Percentiles rank a stretch among this genome's conserved stretches.
Evolutionary conservation across 1,284 basidiomycete species (phyloP).

Genomic region (Ceratobasidium sp.): DNA sequence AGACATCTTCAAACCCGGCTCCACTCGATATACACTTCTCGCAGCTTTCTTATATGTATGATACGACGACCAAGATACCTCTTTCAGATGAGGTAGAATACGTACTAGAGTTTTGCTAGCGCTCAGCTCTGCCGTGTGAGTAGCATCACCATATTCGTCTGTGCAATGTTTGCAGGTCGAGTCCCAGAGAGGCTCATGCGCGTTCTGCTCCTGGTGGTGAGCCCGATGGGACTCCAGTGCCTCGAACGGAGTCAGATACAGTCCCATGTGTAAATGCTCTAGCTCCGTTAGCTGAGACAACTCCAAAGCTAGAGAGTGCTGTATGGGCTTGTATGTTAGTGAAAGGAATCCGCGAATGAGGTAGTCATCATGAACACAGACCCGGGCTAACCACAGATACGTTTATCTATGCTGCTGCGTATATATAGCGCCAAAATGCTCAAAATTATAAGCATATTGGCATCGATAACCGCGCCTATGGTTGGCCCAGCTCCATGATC

Average conservation of each 20-base stretch:
- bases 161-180: not conserved
- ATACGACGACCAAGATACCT: slow-evolving; percentile 25
- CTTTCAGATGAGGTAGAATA: not conserved
- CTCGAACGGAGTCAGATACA: slow-evolving; percentile 19
- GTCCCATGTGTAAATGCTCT: slow-evolving; percentile 18
- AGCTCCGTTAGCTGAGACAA: not conserved
- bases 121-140: slow-evolving; percentile 5
- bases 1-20: too few species aligned
- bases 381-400: too few species aligned
- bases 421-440: too few species aligned
- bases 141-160: not conserved
- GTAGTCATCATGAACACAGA: too few species aligned
- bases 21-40: not conserved
- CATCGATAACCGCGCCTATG: too few species aligned
- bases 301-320: slow-evolving; percentile 22
- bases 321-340: not conserved
- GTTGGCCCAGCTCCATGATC: not conserved
- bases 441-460: not conserved
- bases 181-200: slow-evolving; percentile 7
- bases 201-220: slow-evolving; percentile 1
- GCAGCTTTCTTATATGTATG: slow-evolving; percentile 11
- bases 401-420: too few species aligned
- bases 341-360: not conserved
- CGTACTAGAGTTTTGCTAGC: not conserved
- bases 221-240: not conserved